Evolutionary conservation across 1,139 yeast species (phyloP), one percentile per base, ranked within the genome.

Genomic region (Debaryomycetaceae sp.): DNA sequence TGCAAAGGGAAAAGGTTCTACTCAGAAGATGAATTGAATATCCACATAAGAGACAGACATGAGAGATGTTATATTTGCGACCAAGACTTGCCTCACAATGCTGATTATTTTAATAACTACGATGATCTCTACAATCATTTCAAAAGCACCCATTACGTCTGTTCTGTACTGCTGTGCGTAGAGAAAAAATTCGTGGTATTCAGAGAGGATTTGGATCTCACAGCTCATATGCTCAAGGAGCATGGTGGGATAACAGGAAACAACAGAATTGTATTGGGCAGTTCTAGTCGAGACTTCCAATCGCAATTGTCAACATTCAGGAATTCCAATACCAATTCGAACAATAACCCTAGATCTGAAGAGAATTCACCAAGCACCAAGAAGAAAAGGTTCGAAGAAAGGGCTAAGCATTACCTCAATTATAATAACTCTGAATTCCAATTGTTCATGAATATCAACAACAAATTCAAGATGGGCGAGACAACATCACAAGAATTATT

Each of bases 1-100:
- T 93, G 99, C 64, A 68, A 78, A 5, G 81, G 82, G 1, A 76
- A 72, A 52, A 66, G 96, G 46, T 91, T 88, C 60, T 93, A 93
- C 60, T 89, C 97, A 0, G 90, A 83, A 44, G 97, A 93, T 59
- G 98, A 91, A 60, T 72, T 90, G 54, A 82, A 80, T 55, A 66
- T 83, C 36, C 99, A 93, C 63, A 78, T 93, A 66, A 75, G 97
- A 54, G 88, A 88, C 49, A 71, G 72, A 44, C 99, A 93, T 63
- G 97, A 91, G 61, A 81, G 85, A 54, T 93, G 99, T 63, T 87
- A 85, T 56, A 82, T 95, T 36, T 93, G 99, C 68, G 96, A 90
- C 54, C 84, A 80, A 57, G 72, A 81, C 13, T 74, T 76, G 51
- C 79, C 87, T 1, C 68, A 79, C 20, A 70, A 75, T 5, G 95